Evolutionary conservation across 2,329 filamentous ascomycete species (phyloP).

Genomic region (Neopestalotiopsis rosae): DNA sequence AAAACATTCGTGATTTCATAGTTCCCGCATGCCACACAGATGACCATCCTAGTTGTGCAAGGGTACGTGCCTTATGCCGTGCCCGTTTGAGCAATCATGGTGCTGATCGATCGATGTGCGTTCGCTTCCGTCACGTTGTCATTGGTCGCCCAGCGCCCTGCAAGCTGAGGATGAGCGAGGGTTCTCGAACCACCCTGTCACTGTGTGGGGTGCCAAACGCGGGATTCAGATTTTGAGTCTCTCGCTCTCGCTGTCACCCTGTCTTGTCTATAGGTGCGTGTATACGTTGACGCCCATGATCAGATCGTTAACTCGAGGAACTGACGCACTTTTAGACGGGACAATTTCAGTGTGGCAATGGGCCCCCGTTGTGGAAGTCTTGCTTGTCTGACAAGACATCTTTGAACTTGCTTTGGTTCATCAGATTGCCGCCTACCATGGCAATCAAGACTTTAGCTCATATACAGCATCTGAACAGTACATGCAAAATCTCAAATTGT

Average conservation of each 20-base stretch:
- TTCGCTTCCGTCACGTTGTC: not conserved
- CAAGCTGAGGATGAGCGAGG: not conserved
- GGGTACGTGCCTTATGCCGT: not conserved
- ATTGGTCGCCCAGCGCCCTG: not conserved
- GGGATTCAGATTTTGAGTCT: not conserved
- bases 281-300: no score
- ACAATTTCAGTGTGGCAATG: no score
- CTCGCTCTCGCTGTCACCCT: no score
- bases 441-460: no score
- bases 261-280: no score
- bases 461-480: not conserved
- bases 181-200: not conserved
- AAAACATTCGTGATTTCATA: constrained; percentile 12
- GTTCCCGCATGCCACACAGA: constrained; percentile 1
- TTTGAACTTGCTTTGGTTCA: no score
- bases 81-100: not conserved
- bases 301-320: no score
- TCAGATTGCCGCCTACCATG: no score
- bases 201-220: not conserved
- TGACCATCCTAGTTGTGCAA: not conserved
- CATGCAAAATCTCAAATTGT: not conserved
- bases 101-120: constrained; percentile 1
- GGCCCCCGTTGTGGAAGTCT: no score
- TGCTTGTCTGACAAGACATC: no score
- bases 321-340: no score